Evolutionary conservation across 129 eudicot genomes (phyloP).

Genomic region (Arctium lappa): DNA sequence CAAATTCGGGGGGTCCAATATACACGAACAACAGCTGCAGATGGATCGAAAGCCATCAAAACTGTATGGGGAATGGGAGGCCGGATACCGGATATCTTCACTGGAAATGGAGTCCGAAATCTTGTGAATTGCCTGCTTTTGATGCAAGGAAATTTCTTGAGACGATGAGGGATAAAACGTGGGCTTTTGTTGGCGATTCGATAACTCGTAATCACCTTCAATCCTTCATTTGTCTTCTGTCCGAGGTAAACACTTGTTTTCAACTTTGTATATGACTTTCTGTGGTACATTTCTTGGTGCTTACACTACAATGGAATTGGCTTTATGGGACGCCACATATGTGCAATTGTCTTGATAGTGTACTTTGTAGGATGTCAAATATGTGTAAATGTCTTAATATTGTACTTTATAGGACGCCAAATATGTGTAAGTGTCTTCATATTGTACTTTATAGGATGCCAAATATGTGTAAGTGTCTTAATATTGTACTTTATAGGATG

Average conservation of each 20-base stretch:
- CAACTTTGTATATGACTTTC: background rate
- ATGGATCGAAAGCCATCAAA: conserved; percentile 73
- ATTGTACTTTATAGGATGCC: background rate
- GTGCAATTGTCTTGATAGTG: background rate
- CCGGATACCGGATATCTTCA: conserved; percentile 73
- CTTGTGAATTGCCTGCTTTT: conserved; percentile 68
- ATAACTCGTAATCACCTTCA: conserved; percentile 88
- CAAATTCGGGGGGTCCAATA: conserved; percentile 46
- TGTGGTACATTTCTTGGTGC: conserved; percentile 10
- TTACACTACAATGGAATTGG: background rate
- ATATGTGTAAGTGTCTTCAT: too few species aligned
- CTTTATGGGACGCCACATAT: background rate
- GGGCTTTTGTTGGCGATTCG: conserved; percentile 93
- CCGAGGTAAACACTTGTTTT: conserved; percentile 54
- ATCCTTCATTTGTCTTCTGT: conserved; percentile 73
- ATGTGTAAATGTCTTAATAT: too few species aligned
- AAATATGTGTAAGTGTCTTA: background rate
- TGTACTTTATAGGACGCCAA: too few species aligned
- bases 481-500: too few species aligned
- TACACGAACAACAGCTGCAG: conserved; percentile 77
- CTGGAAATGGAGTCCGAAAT: conserved; percentile 90
- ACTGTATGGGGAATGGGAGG: conserved; percentile 89
- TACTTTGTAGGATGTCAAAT: too few species aligned
- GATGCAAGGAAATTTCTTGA: conserved; percentile 69
- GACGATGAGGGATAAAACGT: conserved; percentile 78